Conservation (phyloP, 2,329 filamentous ascomycete genomes). For the Fusarium chaquense region DNA sequence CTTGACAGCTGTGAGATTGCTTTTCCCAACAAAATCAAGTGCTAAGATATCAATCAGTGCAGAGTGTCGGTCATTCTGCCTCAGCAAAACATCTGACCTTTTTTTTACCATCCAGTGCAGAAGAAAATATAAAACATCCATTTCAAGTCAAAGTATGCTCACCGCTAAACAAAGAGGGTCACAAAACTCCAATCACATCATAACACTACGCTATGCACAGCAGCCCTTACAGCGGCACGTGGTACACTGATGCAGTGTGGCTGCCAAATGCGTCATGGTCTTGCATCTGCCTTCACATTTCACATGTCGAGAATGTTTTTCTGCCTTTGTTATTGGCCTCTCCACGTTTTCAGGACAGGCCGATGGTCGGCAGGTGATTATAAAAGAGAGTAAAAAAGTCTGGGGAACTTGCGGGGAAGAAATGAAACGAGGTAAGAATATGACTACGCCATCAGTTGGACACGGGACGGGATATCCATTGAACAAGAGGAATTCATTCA, state of each 20-base stretch:
- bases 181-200: conserved; percentile 23
- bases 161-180: conserved; percentile 27
- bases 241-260: conserved; percentile 29
- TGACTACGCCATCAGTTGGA: background rate
- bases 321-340: conserved; percentile 25
- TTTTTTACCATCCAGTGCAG: background rate
- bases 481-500: background rate
- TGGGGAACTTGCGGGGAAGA: conserved; percentile 42
- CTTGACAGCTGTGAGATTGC: background rate
- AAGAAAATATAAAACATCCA: conserved; percentile 3
- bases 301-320: conserved; percentile 34
- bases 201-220: background rate
- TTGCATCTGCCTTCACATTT: conserved; percentile 12
- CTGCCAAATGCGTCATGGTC: conserved; percentile 30
- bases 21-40: conserved; percentile 8
- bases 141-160: conserved; percentile 30
- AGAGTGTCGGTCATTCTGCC: background rate
- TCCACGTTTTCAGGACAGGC: conserved; percentile 19
- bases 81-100: conserved; percentile 24
- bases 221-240: conserved; percentile 31
- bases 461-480: no score
- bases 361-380: conserved; percentile 41
- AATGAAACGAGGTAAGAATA: background rate
- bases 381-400: conserved; percentile 8
- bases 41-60: background rate